Evolutionary conservation across 805 yeast genomes (phyloP), one percentile per base, ranked within the genome.

Genomic region (Starmerella potacharoeniae): DNA sequence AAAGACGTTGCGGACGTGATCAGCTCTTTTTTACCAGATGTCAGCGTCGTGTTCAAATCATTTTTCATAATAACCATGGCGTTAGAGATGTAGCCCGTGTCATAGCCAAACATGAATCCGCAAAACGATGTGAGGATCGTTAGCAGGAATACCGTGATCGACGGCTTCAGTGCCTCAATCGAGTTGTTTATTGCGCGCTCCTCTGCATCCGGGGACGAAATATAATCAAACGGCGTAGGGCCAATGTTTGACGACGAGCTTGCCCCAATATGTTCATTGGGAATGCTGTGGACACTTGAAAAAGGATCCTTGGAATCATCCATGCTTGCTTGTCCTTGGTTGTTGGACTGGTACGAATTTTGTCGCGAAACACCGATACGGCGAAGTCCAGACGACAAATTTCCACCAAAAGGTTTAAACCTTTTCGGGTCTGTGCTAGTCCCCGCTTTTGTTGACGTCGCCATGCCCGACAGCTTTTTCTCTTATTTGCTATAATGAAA

Each of bases 21-120:
- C 60, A 86, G 73, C 71, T 90, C 95, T 70, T 87, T 86, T 62
- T 89, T 82, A 48, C 95, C 95, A 55, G 80, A 77, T 0, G 89
- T 74, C 53, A 90, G 74, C 0, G 68, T 64, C 55, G 76, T 75
- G 45, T 75, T 71, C 35, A 59, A 51, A 58, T 91, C 77, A 66
- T 86, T 95, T 11, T 90, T 89, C 49, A 91, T 81, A 39, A 89
- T 81, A 22, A 90, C 95, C 64, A 91, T 75, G 0, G 97, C 97
- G 17, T 95, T 83, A 4, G 97, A 91, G 43, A 91, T 90, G 70
- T 91, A 91, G 62, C 97, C 97, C 0, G 97, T 91, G 69, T 91
- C 98, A 66, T 91, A 91, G 62, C 98, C 98, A 71, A 91, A 91
- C 88, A 91, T 81, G 71, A 90, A 88, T 1, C 97, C 97, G 0